Conservation (phyloP, 306 rosid species). For the Inga oerstediana region DNA sequence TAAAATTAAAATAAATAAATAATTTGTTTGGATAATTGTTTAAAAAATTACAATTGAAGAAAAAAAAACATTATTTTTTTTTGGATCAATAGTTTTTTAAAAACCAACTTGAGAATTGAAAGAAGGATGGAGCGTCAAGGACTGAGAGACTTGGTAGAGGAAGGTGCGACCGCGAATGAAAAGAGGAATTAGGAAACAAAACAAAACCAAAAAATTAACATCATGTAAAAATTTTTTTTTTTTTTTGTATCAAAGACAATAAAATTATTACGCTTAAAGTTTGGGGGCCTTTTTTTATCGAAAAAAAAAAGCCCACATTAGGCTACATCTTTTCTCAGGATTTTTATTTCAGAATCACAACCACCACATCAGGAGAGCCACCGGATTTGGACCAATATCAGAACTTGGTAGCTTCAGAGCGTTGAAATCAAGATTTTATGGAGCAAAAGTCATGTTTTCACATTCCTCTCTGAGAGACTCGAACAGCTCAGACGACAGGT, state of each 20-base stretch:
- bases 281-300: not conserved
- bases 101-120: no score
- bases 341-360: constrained; percentile 29
- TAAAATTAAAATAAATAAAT: not conserved
- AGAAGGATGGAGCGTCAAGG: no score
- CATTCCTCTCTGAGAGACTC: constrained; percentile 68
- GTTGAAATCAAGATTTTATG: constrained; percentile 39
- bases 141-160: no score
- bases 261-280: not conserved
- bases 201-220: no score
- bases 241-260: not conserved
- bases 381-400: not conserved
- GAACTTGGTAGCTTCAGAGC: constrained; percentile 10
- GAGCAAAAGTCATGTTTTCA: constrained; percentile 69
- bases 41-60: no score
- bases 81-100: no score
- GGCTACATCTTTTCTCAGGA: not conserved
- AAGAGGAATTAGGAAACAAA: no score
- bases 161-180: no score
- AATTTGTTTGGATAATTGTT: no score
- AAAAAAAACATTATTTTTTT: no score
- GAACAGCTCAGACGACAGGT: constrained; percentile 73
- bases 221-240: no score
- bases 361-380: not conserved
- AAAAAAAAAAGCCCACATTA: no score